Conservation (phyloP, 371 early-diverging fungal species). For the Mortierella sp. region DNA sequence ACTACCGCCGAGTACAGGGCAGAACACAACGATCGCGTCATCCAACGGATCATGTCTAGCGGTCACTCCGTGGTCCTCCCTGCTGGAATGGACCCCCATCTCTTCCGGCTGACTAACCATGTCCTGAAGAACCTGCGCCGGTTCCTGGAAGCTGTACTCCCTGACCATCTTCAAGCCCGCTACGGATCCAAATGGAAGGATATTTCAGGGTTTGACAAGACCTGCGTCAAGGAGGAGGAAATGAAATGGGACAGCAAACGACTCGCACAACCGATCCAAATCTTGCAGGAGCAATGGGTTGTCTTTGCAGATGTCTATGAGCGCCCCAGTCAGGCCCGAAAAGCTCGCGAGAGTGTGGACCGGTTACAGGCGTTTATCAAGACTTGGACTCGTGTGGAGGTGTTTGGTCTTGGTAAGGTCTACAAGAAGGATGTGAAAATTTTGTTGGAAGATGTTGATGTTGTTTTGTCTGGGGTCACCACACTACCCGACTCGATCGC, state of each 20-base stretch:
- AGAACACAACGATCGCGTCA: slow-evolving; percentile 38
- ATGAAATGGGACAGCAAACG: slow-evolving; percentile 28
- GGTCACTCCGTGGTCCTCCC: slow-evolving; percentile 21
- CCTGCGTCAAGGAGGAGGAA: slow-evolving; percentile 29
- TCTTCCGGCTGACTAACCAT: slow-evolving; percentile 42
- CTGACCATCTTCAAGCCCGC: slow-evolving; percentile 32
- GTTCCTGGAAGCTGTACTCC: slow-evolving; percentile 37
- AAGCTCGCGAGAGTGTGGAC: slow-evolving; percentile 15
- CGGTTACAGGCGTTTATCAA: slow-evolving; percentile 36
- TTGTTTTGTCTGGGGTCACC: slow-evolving; percentile 29
- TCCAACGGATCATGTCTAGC: slow-evolving; percentile 35
- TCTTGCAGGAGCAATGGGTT: slow-evolving; percentile 34
- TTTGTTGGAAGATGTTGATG: slow-evolving; percentile 44
- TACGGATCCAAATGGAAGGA: slow-evolving; percentile 36
- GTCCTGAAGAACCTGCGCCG: slow-evolving; percentile 35
- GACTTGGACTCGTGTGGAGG: slow-evolving; percentile 48
- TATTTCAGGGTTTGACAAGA: slow-evolving; percentile 15
- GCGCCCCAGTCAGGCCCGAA: not conserved
- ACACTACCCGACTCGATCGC: slow-evolving; percentile 12
- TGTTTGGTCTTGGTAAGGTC: slow-evolving; percentile 48
- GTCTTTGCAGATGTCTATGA: slow-evolving; percentile 35
- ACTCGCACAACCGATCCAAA: slow-evolving; percentile 23
- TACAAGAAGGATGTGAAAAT: slow-evolving; percentile 42
- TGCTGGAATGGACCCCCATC: slow-evolving; percentile 39
- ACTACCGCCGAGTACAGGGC: slow-evolving; percentile 15